Conservation (phyloP, 305 asterid species). For the Solanum aculeatissimum region DNA sequence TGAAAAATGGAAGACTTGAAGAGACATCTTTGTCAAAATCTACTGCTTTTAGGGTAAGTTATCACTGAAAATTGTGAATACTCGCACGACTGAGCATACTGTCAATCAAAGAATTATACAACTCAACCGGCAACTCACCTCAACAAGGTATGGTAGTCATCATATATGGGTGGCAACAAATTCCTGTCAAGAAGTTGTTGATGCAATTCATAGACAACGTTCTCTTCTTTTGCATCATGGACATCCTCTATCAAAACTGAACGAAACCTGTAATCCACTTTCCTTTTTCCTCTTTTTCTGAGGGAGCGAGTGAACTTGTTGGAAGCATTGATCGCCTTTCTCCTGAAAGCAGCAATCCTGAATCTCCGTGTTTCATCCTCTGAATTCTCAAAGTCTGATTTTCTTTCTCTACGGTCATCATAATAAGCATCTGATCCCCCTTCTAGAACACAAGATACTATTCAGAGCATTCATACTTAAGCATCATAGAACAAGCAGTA, state of each 20-base stretch:
- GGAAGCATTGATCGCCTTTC: slow-evolving; percentile 80
- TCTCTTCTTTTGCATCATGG: slow-evolving; percentile 74
- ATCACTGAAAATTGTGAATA: not conserved
- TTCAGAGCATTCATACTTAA: not conserved
- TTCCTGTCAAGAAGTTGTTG: slow-evolving; percentile 50
- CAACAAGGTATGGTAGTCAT: slow-evolving; percentile 80
- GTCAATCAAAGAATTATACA: not conserved
- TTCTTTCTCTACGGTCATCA: slow-evolving; percentile 70
- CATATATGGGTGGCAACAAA: slow-evolving; percentile 69
- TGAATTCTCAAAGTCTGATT: slow-evolving; percentile 58
- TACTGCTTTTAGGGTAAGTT: not conserved
- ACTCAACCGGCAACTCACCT: slow-evolving; percentile 33
- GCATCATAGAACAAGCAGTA: not conserved
- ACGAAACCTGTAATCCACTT: slow-evolving; percentile 77
- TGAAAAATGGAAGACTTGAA: not conserved
- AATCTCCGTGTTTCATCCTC: slow-evolving; percentile 79
- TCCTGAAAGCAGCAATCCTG: slow-evolving; percentile 56
- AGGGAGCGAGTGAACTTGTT: slow-evolving; percentile 83
- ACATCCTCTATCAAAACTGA: slow-evolving; percentile 75
- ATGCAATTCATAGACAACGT: slow-evolving; percentile 63
- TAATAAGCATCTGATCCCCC: not conserved
- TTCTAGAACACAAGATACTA: not conserved
- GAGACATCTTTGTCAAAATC: not conserved
- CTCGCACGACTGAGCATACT: not conserved
- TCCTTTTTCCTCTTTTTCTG: slow-evolving; percentile 72